A percentile compares a stretch with the other conserved stretches of the same genome.
Conservation (phyloP, 345 rosid species). For the Eucalyptus pauciflora region DNA sequence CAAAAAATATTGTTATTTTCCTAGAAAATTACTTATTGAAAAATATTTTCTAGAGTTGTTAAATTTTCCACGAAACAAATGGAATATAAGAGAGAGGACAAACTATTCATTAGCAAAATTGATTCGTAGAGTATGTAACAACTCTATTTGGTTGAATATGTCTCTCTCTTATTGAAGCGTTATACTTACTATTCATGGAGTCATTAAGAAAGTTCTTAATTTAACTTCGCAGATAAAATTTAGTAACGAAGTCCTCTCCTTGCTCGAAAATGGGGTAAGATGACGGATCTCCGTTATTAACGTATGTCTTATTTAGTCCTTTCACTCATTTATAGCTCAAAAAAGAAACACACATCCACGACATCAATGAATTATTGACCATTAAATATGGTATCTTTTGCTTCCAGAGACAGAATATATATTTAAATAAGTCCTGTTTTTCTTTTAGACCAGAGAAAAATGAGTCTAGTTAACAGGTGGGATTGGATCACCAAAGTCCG, state of each 20-base stretch:
- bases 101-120: neutral
- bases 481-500: no score
- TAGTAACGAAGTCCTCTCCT: neutral
- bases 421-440: neutral
- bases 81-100: neutral
- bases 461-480: neutral
- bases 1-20: neutral
- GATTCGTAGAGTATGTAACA: neutral
- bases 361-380: neutral
- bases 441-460: neutral
- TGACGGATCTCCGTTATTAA: neutral
- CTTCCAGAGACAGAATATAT: neutral
- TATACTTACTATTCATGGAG: neutral
- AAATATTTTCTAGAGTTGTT: no score
- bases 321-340: neutral
- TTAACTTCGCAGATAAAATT: neutral
- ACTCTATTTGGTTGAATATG: neutral
- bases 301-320: neutral
- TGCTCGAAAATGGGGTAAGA: neutral
- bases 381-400: neutral
- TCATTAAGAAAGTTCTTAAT: neutral
- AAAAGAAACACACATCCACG: neutral
- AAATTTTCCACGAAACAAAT: no score
- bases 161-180: neutral
- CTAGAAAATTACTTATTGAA: neutral